Evolutionary conservation across 2,329 filamentous ascomycete species (phyloP).

Genomic region (Cytospora paraplurivora): DNA sequence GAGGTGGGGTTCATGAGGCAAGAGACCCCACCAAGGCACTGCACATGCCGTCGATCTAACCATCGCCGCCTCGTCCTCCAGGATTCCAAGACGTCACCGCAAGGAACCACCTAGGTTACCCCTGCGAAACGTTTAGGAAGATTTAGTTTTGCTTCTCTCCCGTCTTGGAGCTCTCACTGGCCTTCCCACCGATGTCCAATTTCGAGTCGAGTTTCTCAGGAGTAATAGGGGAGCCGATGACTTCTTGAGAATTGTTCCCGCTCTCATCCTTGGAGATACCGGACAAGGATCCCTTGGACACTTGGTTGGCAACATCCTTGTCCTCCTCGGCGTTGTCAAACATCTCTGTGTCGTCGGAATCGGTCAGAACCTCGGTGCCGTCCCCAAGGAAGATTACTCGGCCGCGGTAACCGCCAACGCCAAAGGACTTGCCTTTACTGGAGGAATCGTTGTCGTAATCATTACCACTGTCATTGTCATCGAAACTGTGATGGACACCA

Average conservation of each 20-base stretch:
- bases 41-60: background rate
- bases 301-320: slow-evolving; percentile 82
- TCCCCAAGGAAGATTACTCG: slow-evolving; percentile 94
- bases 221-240: slow-evolving; percentile 28
- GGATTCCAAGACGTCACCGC: background rate
- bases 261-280: slow-evolving; percentile 33
- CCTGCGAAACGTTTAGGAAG: background rate
- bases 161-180: slow-evolving; percentile 18
- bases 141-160: slow-evolving; percentile 22
- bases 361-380: slow-evolving; percentile 88
- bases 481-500: slow-evolving; percentile 79
- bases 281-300: slow-evolving; percentile 61
- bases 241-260: slow-evolving; percentile 10
- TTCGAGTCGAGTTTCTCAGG: slow-evolving; percentile 29
- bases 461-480: slow-evolving; percentile 77
- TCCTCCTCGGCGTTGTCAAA: slow-evolving; percentile 87
- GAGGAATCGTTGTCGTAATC: slow-evolving; percentile 67
- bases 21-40: background rate
- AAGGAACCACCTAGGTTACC: background rate
- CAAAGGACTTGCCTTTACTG: slow-evolving; percentile 62
- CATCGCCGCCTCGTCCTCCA: background rate
- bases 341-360: slow-evolving; percentile 89
- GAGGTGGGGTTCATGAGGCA: background rate
- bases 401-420: slow-evolving; percentile 71
- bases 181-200: slow-evolving; percentile 24